Conservation (phyloP, 768 basidiomycete species). For the Boletus rufocinnamomeus region DNA sequence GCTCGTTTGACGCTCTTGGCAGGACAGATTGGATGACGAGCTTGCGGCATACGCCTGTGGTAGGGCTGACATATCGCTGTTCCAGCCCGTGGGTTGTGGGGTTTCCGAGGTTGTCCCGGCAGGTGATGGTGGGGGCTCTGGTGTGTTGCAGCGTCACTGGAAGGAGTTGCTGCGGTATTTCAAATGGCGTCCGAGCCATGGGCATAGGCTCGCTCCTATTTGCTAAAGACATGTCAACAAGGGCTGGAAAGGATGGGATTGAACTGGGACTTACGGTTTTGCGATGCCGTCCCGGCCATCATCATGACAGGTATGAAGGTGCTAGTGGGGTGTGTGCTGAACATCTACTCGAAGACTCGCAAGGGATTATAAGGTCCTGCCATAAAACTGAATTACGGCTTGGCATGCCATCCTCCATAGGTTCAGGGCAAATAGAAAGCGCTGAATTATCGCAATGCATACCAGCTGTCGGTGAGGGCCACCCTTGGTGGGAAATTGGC, state of each 20-base stretch:
- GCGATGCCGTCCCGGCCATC: background rate
- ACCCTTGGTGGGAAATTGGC: too few relatives aligned
- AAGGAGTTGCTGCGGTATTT: background rate
- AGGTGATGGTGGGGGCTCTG: background rate
- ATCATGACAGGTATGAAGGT: background rate
- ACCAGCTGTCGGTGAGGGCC: too few relatives aligned
- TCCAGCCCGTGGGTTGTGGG: conserved; percentile 8
- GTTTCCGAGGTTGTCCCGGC: conserved; percentile 4
- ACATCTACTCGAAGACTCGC: background rate
- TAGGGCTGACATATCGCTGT: conserved; percentile 21
- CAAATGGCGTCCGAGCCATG: too few relatives aligned
- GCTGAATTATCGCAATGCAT: too few relatives aligned
- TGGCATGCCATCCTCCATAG: too few relatives aligned
- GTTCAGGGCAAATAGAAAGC: too few relatives aligned
- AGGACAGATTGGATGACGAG: conserved; percentile 17
- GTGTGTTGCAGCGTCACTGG: background rate
- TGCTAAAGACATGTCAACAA: background rate
- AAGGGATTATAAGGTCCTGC: background rate
- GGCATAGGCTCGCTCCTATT: too few relatives aligned
- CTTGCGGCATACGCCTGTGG: conserved; percentile 15
- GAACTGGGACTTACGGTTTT: background rate
- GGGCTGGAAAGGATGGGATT: background rate
- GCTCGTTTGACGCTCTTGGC: conserved; percentile 2
- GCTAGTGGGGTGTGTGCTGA: too few relatives aligned
- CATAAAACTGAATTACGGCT: too few relatives aligned